A percentile compares a stretch with the other conserved stretches of the same genome.
These are phyloP conservation scores for Solanum chiquidenum DNA, from an alignment of 257 asterid species.

Conservation along the genomic window DNA sequence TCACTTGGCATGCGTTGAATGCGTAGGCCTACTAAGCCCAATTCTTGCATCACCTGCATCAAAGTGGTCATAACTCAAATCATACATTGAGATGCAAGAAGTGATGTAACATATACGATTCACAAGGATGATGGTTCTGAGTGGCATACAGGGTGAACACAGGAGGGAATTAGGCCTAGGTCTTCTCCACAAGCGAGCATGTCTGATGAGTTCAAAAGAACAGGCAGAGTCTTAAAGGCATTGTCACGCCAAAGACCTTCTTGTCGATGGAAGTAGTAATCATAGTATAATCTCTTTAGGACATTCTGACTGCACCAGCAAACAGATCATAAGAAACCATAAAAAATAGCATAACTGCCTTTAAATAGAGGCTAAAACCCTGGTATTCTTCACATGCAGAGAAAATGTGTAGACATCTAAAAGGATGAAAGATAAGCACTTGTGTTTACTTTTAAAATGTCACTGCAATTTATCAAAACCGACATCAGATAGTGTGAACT, in stretches of 20 bases:
- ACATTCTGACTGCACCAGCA: constrained; percentile 62
- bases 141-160: constrained; percentile 82
- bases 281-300: constrained; percentile 64
- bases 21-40: constrained; percentile 82
- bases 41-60: constrained; percentile 91
- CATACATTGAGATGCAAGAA: background rate
- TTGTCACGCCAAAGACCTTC: constrained; percentile 86
- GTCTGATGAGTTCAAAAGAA: constrained; percentile 84
- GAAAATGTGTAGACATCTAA: background rate
- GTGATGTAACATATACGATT: background rate
- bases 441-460: background rate
- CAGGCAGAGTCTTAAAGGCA: constrained; percentile 90
- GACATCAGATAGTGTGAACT: background rate
- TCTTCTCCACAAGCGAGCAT: constrained; percentile 99
- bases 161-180: constrained; percentile 90
- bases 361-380: background rate
- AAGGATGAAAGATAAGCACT: background rate
- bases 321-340: background rate
- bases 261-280: constrained; percentile 93
- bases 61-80: background rate
- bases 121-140: background rate
- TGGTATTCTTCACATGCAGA: background rate
- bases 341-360: background rate
- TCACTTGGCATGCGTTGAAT: constrained; percentile 97
- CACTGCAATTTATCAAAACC: background rate